Evolutionary conservation across 768 basidiomycete genomes (phyloP).

Genomic region (Suillus subalutaceus): DNA sequence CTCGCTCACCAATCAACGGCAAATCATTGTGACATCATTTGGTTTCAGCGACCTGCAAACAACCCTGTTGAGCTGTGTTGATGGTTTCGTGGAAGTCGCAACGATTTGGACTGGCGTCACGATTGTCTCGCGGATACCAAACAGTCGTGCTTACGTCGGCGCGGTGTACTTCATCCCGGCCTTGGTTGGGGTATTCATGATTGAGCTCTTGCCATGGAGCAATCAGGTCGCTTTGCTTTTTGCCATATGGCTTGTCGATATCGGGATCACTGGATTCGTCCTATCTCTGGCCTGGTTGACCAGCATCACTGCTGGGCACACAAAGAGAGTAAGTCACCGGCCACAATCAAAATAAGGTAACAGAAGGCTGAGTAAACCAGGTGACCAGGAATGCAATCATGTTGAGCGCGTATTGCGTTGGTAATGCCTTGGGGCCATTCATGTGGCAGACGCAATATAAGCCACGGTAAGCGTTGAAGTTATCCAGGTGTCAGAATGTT

Average conservation of each 20-base stretch:
- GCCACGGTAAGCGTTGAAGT: constrained; percentile 49
- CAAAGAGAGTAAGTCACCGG: constrained; percentile 55
- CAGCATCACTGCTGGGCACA: constrained; percentile 69
- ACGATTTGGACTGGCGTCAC: constrained; percentile 70
- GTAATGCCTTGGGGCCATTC: constrained; percentile 72
- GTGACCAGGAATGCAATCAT: constrained; percentile 63
- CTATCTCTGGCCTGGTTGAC: constrained; percentile 67
- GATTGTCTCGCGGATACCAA: constrained; percentile 55
- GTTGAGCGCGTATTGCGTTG: constrained; percentile 68
- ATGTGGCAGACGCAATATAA: constrained; percentile 76
- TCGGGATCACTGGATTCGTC: constrained; percentile 61
- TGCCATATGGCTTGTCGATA: constrained; percentile 38
- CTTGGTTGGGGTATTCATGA: constrained; percentile 60
- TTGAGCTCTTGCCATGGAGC: constrained; percentile 66
- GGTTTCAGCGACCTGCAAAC: constrained; percentile 68
- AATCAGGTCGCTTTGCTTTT: constrained; percentile 69
- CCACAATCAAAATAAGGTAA: background rate
- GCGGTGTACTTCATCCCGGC: constrained; percentile 67
- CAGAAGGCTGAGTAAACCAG: constrained; percentile 12
- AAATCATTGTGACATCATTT: constrained; percentile 66
- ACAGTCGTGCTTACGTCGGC: constrained; percentile 66
- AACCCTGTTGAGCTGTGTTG: constrained; percentile 69
- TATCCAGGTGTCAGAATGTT: background rate
- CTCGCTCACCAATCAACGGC: constrained; percentile 65
- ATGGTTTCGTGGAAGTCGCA: constrained; percentile 65